Base-by-base conservation (phyloP, 306 rosid species). In the Fagus crenata region DNA sequence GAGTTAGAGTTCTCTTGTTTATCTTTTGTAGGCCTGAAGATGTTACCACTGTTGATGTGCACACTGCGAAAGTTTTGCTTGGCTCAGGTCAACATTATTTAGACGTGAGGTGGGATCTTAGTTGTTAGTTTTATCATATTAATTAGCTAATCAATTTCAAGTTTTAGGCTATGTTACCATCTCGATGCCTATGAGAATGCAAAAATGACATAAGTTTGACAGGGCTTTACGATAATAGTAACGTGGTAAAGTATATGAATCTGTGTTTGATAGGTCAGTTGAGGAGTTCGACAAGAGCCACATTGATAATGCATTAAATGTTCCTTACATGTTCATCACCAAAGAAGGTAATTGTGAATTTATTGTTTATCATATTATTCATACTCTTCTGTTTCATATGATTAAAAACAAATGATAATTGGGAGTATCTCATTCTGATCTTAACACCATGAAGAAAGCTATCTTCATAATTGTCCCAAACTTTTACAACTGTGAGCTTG, bases 261-360 rank as follows among this genome's bases (percentile, higher is more conserved):
- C 5, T 65, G 3, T 4, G 46, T 65, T 39, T 65, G 6, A 37
- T n/a, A 80, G 89, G 78, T 56, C 85, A 12, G 40, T 58, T 18
- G 87, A 87, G 61, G 90, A 85, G 61, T 85, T 74, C 80, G 82
- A 82, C 46, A 87, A 83, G 77, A 81, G 89, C 78, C 90, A 87
- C 42, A 76, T 87, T 0, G 74, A 80, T 7, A 72, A 77, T 22
- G 87, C 89, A 32, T 5, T 82, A 12, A 87, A 87, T 43, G 77
- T 85, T 56, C 89, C 87, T 54, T 85, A 78, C 82, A 82, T 87
- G 89, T 77, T 87, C 82, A 32, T 67, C 61, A 80, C 87, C 11
- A 37, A 77, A 61, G 73, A 85, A 68, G 89, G 87, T 77, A 85
- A 75, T 49, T 40, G 33, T 17, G 22, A 35, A 35, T 63, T 22